Base-by-base conservation (phyloP, 768 basidiomycete species). In the Solioccasus polychromus region DNA sequence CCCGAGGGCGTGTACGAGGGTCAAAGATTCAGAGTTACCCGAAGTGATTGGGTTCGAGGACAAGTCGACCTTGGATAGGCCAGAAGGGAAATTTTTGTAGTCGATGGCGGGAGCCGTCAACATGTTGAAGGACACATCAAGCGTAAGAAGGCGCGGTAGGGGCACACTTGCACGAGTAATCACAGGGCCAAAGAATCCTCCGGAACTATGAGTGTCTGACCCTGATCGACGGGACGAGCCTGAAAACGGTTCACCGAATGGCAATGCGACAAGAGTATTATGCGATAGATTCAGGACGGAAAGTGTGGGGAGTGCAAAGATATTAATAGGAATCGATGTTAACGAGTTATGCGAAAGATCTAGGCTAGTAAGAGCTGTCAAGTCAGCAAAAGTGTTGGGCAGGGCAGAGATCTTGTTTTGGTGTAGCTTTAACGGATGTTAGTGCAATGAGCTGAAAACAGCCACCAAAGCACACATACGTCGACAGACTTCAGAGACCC, bases 401-500 rank as follows among this genome's bases (percentile, higher is more conserved):
- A 92, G 69, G 17, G 70, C 63, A 2, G 66, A 58, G 19, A 92
- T 63, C 54, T 74, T 80, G 68, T 92, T 92, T 57, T 81, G 80
- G 62, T 88, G 88, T 31, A 92, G 66, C 89, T 92, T 45, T 39
- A 45, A 18, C 26, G 17, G 28, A 18, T 10, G 18, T 53, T 2
- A 45, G 48, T 28, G 24, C 29, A 38, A 24, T 29, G 20, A 14
- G 38, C 12, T 0, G 30, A 44, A 20, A 29, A 26, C 31, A 37
- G 37, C n/a, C n/a, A 36, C 1, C 2, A 20, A 22, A 44, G 14
- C 14, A 36, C 15, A 70, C 88, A 45, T 67, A 89, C 89, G 63
- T 92, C 90, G 31, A 92, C 55, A 2, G 72, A 77, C 65, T 90
- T 91, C 42, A 92, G 70, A 4, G 86, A 88, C 3, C 89, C 89